Evolutionary conservation across 257 asterid species (phyloP), one percentile per base, ranked within the genome.

Genomic region (Galeopsis tetrahit): DNA sequence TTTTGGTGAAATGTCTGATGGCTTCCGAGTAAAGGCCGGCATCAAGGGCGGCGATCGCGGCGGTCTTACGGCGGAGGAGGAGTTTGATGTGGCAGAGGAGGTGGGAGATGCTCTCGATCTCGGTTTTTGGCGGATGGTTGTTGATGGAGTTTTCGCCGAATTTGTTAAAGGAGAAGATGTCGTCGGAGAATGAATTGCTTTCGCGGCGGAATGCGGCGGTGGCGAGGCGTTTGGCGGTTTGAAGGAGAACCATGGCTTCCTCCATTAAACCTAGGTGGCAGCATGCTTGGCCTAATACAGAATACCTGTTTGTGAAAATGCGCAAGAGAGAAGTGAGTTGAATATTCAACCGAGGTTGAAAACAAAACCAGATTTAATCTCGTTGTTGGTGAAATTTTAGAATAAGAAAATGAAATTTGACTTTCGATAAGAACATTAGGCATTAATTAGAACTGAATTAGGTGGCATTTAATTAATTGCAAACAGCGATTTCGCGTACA

Each of bases 231-330:
- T 89, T 94, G 0, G 95, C 96, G 31, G 97, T 88, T 79, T 89
- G 98, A 44, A 94, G 90, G 43, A 94, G 90, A 11, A 83, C 93
- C 98, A 91, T 83, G 0, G 97, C 97, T 53, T 91, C 98, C 88
- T 94, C 97, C 97, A 94, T 89, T 35, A 94, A 78, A 0, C 98
- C 98, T 39, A 94, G 77, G 76, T 88, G 97, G 85, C 96, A 91
- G 77, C 98, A 94, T 4, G 98, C 97, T 81, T 91, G 96, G 14
- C 98, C 98, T 13, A 94, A 71, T 2, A 89, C 93, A 55, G 87
- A 81, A 75, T 91, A 94, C 90, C 97, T 91, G 88, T 66, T 66
- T 17, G 72, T 33, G 34, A 48, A 69, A 64, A 17, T 35, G 72
- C 71, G 13, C 71, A 36, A 36, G 48, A 48, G 49, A 48, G 4